Conservation (phyloP, 768 basidiomycete genomes). For the Paxillus ammoniavirescens region DNA sequence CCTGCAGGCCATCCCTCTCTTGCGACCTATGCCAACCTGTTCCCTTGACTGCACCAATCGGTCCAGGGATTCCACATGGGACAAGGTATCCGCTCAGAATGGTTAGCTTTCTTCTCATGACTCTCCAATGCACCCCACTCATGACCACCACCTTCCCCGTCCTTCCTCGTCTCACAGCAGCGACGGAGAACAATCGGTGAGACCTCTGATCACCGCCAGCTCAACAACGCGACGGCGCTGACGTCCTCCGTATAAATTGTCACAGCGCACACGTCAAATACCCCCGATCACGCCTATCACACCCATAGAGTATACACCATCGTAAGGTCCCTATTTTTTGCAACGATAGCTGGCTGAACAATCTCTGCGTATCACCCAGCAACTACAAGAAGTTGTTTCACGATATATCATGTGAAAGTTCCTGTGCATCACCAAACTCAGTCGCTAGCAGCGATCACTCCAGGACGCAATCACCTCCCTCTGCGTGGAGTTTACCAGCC, state of each 20-base stretch:
- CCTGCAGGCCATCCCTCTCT: conserved; percentile 18
- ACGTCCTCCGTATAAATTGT: conserved; percentile 8
- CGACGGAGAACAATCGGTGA: conserved; percentile 28
- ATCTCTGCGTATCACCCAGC: conserved; percentile 13
- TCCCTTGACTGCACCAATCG: conserved; percentile 23
- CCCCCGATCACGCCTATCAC: conserved; percentile 36
- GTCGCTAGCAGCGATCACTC: conserved; percentile 45
- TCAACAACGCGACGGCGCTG: conserved; percentile 5
- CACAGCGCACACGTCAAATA: conserved; percentile 29
- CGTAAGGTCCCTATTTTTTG: conserved; percentile 23
- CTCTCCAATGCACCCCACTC: conserved; percentile 31
- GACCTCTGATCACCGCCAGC: conserved; percentile 8
- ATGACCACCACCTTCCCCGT: conserved; percentile 26
- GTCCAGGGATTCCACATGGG: conserved; percentile 37
- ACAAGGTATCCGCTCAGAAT: conserved; percentile 35
- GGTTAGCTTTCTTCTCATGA: conserved; percentile 37
- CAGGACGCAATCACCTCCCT: conserved; percentile 47
- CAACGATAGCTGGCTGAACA: conserved; percentile 12
- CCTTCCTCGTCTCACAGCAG: conserved; percentile 22
- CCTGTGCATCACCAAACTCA: conserved; percentile 31
- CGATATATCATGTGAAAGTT: conserved; percentile 29
- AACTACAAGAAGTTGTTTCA: conserved; percentile 33
- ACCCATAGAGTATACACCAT: conserved; percentile 32
- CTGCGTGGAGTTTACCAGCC: conserved; percentile 39
- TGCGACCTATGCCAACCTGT: conserved; percentile 30